Conservation (phyloP, 1,139 yeast species). For the Williopsis jadinii region DNA sequence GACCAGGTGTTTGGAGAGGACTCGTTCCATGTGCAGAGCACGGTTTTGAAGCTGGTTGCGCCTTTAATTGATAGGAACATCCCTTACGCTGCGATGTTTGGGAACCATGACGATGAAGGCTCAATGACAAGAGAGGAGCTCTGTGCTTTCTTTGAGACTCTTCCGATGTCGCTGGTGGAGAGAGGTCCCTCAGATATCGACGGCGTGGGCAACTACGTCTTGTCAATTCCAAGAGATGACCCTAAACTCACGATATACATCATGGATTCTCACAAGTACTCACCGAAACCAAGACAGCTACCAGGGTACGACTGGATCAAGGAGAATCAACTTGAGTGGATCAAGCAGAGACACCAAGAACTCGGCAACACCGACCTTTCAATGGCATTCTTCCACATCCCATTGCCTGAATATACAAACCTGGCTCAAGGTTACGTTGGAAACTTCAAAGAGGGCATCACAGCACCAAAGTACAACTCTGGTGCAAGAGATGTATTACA, state of each 20-base stretch:
- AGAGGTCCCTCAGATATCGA: slow-evolving; percentile 59
- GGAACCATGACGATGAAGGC: slow-evolving; percentile 74
- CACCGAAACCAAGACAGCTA: slow-evolving; percentile 52
- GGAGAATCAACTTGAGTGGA: slow-evolving; percentile 59
- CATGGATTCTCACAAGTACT: slow-evolving; percentile 74
- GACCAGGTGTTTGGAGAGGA: slow-evolving; percentile 76
- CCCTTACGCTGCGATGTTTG: slow-evolving; percentile 78
- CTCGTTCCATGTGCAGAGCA: slow-evolving; percentile 67
- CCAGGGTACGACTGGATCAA: slow-evolving; percentile 89
- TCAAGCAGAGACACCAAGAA: slow-evolving; percentile 37
- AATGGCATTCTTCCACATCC: slow-evolving; percentile 93
- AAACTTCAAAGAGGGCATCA: slow-evolving; percentile 56
- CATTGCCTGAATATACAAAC: slow-evolving; percentile 73
- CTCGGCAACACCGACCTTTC: slow-evolving; percentile 43
- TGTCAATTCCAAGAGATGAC: slow-evolving; percentile 31
- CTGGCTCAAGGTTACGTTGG: slow-evolving; percentile 44
- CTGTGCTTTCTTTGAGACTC: slow-evolving; percentile 43
- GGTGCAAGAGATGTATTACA: slow-evolving; percentile 54
- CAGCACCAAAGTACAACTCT: slow-evolving; percentile 69
- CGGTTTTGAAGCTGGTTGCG: slow-evolving; percentile 62
- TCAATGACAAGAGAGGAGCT: slow-evolving; percentile 52
- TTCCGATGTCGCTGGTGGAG: slow-evolving; percentile 63
- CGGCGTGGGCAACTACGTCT: slow-evolving; percentile 76
- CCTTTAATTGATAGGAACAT: slow-evolving; percentile 61
- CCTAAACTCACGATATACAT: slow-evolving; percentile 51